A percentile compares a stretch with the other conserved stretches of the same genome.
phyloP scores from a whole-genome alignment of 2,329 filamentous ascomycete species.

The Alternaria sp. region DNA sequence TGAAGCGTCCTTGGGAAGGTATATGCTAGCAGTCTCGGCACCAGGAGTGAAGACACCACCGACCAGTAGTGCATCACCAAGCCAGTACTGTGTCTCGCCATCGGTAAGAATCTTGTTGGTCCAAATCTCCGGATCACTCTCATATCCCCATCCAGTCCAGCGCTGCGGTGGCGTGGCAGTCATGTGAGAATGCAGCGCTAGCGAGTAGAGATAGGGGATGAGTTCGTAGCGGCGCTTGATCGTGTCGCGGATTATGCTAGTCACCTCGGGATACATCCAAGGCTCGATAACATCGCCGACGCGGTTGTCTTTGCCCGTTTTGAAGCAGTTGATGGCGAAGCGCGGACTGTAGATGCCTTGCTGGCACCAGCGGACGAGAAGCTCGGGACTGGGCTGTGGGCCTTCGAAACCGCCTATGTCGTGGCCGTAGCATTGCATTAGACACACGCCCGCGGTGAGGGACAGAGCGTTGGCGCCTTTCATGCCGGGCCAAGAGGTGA shows the following conservation, averaged over 20 bases:
- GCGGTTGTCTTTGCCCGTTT: slow-evolving; percentile 70
- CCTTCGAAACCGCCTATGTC: slow-evolving; percentile 80
- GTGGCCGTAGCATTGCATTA: slow-evolving; percentile 73
- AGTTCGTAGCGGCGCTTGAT: slow-evolving; percentile 75
- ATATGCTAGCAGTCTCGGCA: slow-evolving; percentile 61
- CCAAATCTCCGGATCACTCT: slow-evolving; percentile 71
- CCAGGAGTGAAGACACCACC: slow-evolving; percentile 71
- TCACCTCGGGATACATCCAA: slow-evolving; percentile 76
- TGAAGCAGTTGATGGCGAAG: slow-evolving; percentile 81
- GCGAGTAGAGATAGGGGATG: slow-evolving; percentile 73
- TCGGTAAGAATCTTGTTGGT: slow-evolving; percentile 60
- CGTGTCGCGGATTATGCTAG: slow-evolving; percentile 65
- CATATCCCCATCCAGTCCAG: slow-evolving; percentile 77
- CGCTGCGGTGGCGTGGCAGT: slow-evolving; percentile 69
- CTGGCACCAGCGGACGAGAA: slow-evolving; percentile 76
- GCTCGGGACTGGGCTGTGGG: slow-evolving; percentile 72
- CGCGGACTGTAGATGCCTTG: slow-evolving; percentile 72
- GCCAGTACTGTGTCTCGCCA: slow-evolving; percentile 76
- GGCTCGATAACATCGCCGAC: slow-evolving; percentile 78
- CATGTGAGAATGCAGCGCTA: slow-evolving; percentile 66
- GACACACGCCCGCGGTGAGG: slow-evolving; percentile 70
- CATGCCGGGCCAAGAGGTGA: slow-evolving; percentile 76
- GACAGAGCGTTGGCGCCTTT: slow-evolving; percentile 73
- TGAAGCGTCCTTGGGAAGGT: slow-evolving; percentile 60
- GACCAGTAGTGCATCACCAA: slow-evolving; percentile 70